Evolutionary conservation across 2,329 filamentous ascomycete species (phyloP).

Genomic region (Claviceps quebecensis): DNA sequence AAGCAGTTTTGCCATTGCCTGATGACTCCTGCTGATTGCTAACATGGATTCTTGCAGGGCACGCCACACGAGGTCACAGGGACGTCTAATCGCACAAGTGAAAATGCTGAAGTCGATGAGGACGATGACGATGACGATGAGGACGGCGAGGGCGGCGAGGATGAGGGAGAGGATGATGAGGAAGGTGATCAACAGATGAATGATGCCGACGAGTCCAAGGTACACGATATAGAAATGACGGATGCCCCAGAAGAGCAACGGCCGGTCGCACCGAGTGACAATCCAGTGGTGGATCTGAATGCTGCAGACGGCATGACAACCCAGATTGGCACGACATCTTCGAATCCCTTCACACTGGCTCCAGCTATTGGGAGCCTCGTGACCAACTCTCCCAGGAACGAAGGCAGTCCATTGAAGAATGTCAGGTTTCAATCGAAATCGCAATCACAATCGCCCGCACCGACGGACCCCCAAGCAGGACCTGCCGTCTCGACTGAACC

Average conservation of each 20-base stretch:
- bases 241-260: slow-evolving; percentile 19
- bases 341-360: slow-evolving; percentile 19
- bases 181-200: slow-evolving; percentile 32
- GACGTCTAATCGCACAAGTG: slow-evolving; percentile 32
- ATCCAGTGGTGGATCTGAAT: slow-evolving; percentile 13
- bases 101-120: slow-evolving; percentile 38
- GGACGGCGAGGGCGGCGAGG: slow-evolving; percentile 33
- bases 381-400: slow-evolving; percentile 21
- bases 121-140: slow-evolving; percentile 29
- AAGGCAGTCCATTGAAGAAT: slow-evolving; percentile 40
- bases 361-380: slow-evolving; percentile 16
- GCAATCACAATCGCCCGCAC: slow-evolving; percentile 25
- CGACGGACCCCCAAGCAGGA: slow-evolving; percentile 20
- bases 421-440: slow-evolving; percentile 23
- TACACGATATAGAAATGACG: slow-evolving; percentile 24
- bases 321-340: slow-evolving; percentile 9
- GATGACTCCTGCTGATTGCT: background rate
- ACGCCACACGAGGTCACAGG: slow-evolving; percentile 31
- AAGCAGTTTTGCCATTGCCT: slow-evolving; percentile 9
- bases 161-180: slow-evolving; percentile 33
- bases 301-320: slow-evolving; percentile 14
- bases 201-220: slow-evolving; percentile 25
- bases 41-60: slow-evolving; percentile 13
- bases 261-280: slow-evolving; percentile 9
- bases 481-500: background rate